Evolutionary conservation across 345 rosid species (phyloP).

Genomic region (Pistacia atlantica): DNA sequence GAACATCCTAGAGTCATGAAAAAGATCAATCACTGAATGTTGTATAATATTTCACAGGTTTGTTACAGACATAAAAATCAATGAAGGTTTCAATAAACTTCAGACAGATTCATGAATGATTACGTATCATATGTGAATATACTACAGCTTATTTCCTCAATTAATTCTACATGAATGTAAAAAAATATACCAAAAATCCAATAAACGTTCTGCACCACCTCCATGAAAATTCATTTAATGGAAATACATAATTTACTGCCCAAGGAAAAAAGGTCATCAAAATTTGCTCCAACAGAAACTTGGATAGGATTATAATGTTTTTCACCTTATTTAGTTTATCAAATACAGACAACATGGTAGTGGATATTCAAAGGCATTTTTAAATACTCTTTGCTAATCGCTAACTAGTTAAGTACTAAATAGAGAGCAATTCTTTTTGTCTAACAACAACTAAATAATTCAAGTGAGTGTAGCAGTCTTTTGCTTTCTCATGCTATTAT

Average conservation of each 20-base stretch:
- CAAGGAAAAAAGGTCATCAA: background rate
- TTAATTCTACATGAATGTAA: background rate
- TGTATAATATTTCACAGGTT: background rate
- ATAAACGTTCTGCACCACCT: background rate
- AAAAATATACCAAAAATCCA: background rate
- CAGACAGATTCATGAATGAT: background rate
- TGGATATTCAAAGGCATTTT: background rate
- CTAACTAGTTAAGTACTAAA: background rate
- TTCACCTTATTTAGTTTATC: background rate
- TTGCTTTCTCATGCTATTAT: background rate
- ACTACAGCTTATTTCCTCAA: background rate
- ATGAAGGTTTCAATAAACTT: background rate
- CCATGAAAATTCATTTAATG: background rate
- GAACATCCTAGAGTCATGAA: constrained; percentile 59
- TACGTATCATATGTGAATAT: background rate
- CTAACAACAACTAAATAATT: background rate
- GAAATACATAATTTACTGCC: background rate
- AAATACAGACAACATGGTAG: background rate
- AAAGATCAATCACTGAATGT: background rate
- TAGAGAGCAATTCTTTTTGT: background rate
- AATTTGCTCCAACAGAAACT: background rate
- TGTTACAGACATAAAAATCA: background rate
- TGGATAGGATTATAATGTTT: background rate
- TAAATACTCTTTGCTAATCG: background rate
- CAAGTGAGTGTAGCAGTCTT: background rate